These are phyloP conservation scores for Phytophthora litchii DNA, from an alignment of 352 stramenopile species.

Conservation along the genomic window DNA sequence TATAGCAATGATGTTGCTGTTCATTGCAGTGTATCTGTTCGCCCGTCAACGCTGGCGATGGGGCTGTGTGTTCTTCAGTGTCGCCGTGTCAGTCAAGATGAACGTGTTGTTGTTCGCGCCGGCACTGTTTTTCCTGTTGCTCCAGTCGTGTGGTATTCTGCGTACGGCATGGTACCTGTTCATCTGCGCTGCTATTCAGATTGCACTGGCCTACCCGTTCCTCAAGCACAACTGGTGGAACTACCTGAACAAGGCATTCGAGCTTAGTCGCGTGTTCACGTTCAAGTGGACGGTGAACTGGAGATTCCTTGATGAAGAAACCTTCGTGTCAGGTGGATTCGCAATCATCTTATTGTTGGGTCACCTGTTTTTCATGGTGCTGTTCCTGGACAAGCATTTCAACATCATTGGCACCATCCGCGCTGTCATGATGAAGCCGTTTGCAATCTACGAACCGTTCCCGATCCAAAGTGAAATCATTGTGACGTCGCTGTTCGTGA, in stretches of 20 bases:
- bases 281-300: constrained; percentile 99
- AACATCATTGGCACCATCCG: constrained; percentile 78
- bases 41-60: constrained; percentile 82
- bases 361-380: constrained; percentile 75
- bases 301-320: constrained; percentile 88
- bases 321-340: constrained; percentile 75
- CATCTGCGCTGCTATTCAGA: constrained; percentile 91
- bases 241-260: constrained; percentile 97
- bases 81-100: constrained; percentile 99
- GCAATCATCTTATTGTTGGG: constrained; percentile 59
- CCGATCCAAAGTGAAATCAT: constrained; percentile 84
- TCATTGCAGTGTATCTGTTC: constrained; percentile 92
- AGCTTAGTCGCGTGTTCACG: constrained; percentile 97
- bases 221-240: constrained; percentile 93
- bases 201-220: constrained; percentile 95
- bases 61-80: constrained; percentile 94
- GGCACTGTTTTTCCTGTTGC: constrained; percentile 94
- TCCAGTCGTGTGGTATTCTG: constrained; percentile 89
- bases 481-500: constrained; percentile 87
- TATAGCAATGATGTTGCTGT: constrained; percentile 95
- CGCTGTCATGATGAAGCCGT: constrained; percentile 72
- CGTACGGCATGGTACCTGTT: constrained; percentile 86
- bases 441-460: constrained; percentile 77
- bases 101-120: constrained; percentile 98
- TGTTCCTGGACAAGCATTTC: constrained; percentile 87